Conservation (phyloP, 2,329 filamentous ascomycete genomes). For the Pseudogymnoascus sp. region DNA sequence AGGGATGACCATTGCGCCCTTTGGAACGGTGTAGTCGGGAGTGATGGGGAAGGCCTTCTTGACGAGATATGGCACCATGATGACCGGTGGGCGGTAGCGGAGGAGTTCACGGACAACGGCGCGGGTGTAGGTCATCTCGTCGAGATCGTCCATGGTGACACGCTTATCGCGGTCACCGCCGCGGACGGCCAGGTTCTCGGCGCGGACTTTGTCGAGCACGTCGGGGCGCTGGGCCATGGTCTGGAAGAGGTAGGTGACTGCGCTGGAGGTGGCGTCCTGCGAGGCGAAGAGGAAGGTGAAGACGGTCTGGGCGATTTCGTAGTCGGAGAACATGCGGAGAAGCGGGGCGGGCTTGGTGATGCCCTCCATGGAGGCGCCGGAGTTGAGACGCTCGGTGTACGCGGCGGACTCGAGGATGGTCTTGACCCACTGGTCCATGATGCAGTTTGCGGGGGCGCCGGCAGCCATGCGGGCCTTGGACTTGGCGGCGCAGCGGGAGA, state of each 20-base stretch:
- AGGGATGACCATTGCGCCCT: constrained; percentile 91
- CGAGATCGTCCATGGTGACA: constrained; percentile 77
- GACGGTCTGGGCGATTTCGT: constrained; percentile 85
- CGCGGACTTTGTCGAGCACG: constrained; percentile 77
- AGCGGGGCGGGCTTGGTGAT: constrained; percentile 75
- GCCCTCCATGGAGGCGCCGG: constrained; percentile 59
- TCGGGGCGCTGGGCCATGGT: constrained; percentile 91
- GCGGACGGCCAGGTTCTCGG: constrained; percentile 76
- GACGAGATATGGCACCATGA: constrained; percentile 92
- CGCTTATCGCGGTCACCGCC: constrained; percentile 65
- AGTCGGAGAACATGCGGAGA: constrained; percentile 80
- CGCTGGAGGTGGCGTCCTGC: constrained; percentile 92
- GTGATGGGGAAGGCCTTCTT: constrained; percentile 96
- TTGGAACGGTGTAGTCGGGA: constrained; percentile 81
- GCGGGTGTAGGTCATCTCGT: constrained; percentile 82
- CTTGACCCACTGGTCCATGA: constrained; percentile 92
- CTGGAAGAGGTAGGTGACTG: constrained; percentile 93
- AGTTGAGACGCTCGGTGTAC: constrained; percentile 71
- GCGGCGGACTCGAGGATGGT: constrained; percentile 77
- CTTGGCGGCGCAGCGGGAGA: constrained; percentile 86
- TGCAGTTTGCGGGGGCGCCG: constrained; percentile 79
- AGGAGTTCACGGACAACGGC: constrained; percentile 87
- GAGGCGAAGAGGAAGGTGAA: constrained; percentile 97
- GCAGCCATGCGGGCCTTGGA: constrained; percentile 86
- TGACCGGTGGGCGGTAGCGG: constrained; percentile 88